Percentiles rank a stretch among this genome's conserved stretches.
phyloP scores from a whole-genome alignment of 2,329 filamentous ascomycete species.

The Aureobasidium sp. region DNA sequence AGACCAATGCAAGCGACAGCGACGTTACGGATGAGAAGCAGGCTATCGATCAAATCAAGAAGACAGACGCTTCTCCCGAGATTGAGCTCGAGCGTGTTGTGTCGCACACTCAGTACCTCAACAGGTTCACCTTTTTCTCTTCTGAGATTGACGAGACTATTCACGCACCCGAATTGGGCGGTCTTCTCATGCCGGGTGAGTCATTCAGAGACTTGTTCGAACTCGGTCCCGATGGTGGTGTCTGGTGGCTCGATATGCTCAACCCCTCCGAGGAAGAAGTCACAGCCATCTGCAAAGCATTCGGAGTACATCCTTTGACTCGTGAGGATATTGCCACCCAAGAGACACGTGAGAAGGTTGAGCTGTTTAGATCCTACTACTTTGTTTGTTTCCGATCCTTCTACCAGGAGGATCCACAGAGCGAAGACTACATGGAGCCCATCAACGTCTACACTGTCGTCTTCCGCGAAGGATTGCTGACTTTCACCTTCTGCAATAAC shows the following conservation, averaged over 20 bases:
- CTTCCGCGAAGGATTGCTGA: conserved; percentile 88
- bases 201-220: conserved; percentile 82
- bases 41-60: conserved; percentile 28
- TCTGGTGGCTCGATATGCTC: conserved; percentile 98
- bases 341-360: conserved; percentile 95
- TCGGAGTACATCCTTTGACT: conserved; percentile 90
- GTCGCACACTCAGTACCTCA: conserved; percentile 37
- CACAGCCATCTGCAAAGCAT: conserved; percentile 80
- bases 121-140: conserved; percentile 94
- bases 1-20: conserved; percentile 18
- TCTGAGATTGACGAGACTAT: conserved; percentile 91
- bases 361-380: conserved; percentile 95
- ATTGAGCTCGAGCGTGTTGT: conserved; percentile 18
- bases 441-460: conserved; percentile 97
- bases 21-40: conserved; percentile 25
- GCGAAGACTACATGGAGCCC: conserved; percentile 79
- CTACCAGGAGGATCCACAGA: conserved; percentile 68
- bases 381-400: conserved; percentile 97
- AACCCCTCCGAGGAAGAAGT: conserved; percentile 85
- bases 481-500: conserved; percentile 86
- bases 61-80: conserved; percentile 21
- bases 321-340: conserved; percentile 94
- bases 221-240: conserved; percentile 60
- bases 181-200: conserved; percentile 81
- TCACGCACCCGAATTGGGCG: conserved; percentile 80